phyloP scores from a whole-genome alignment of 140 eudicot species.

The Erigeron philadelphicus region DNA sequence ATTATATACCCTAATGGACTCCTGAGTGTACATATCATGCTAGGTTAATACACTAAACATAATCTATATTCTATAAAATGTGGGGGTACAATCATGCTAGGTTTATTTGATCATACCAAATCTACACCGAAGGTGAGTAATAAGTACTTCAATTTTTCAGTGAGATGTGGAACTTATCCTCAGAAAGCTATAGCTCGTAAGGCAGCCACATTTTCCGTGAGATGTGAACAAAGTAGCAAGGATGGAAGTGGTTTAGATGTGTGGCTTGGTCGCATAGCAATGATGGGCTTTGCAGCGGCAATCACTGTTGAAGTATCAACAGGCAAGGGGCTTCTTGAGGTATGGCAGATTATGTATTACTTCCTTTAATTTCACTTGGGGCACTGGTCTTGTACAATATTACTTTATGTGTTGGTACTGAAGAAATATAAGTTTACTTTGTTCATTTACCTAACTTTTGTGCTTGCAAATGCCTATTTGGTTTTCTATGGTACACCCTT shows the following conservation, averaged over 20 bases:
- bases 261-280: slow-evolving; percentile 88
- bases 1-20: too few species aligned
- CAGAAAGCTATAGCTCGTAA: slow-evolving; percentile 31
- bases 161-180: slow-evolving; percentile 30
- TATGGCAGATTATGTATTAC: slow-evolving; percentile 26
- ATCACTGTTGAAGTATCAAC: slow-evolving; percentile 73
- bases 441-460: background rate
- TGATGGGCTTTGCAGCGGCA: slow-evolving; percentile 87
- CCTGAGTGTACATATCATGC: too few species aligned
- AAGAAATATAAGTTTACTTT: background rate
- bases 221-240: slow-evolving; percentile 76
- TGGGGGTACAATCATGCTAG: background rate
- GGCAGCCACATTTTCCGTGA: slow-evolving; percentile 44
- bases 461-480: background rate
- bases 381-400: background rate
- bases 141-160: slow-evolving; percentile 37
- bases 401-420: background rate
- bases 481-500: too few species aligned
- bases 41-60: too few species aligned
- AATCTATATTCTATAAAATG: background rate
- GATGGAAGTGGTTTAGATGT: slow-evolving; percentile 66
- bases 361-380: background rate
- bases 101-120: slow-evolving; percentile 4
- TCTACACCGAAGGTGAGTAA: slow-evolving; percentile 16
- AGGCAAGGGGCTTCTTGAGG: slow-evolving; percentile 97